Evolutionary conservation across 2,329 filamentous ascomycete genomes (phyloP).

Genomic region (Neopestalotiopsis rosae): DNA sequence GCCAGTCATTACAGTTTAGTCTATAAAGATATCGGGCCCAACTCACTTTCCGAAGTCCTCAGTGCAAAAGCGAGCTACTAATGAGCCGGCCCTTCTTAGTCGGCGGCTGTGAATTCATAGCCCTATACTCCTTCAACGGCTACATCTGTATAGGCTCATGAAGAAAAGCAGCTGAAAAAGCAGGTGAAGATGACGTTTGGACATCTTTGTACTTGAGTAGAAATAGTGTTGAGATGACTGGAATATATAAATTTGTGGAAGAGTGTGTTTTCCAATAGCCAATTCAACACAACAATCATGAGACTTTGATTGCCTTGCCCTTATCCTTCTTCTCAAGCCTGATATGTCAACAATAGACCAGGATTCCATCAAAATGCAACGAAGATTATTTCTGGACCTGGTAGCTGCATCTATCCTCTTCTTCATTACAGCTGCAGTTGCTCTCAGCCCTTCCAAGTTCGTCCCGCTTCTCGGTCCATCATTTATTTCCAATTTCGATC

Average conservation of each 20-base stretch:
- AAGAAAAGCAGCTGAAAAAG: not conserved
- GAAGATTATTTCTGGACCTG: not conserved
- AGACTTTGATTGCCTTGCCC: not conserved
- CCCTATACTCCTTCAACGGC: not conserved
- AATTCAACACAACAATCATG: not conserved
- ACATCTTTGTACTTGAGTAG: not conserved
- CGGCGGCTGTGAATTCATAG: not conserved
- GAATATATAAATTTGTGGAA: not conserved
- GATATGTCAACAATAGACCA: not conserved
- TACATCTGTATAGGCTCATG: not conserved
- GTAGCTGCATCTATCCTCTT: not conserved
- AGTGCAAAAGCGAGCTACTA: no score
- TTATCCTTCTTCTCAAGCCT: not conserved
- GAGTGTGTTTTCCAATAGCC: not conserved
- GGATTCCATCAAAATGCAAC: not conserved
- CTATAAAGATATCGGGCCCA: not conserved
- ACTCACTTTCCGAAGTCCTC: not conserved
- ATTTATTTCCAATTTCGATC: conserved; percentile 7
- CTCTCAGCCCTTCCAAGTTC: not conserved
- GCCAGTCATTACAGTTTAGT: not conserved
- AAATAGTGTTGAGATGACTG: not conserved
- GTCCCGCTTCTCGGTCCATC: conserved; percentile 3
- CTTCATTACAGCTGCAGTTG: not conserved
- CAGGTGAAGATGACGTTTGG: not conserved
- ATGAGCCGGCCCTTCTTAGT: no score